Base-by-base conservation (phyloP, 495 filamentous ascomycete genomes). In the Penicillium samsonianum region DNA sequence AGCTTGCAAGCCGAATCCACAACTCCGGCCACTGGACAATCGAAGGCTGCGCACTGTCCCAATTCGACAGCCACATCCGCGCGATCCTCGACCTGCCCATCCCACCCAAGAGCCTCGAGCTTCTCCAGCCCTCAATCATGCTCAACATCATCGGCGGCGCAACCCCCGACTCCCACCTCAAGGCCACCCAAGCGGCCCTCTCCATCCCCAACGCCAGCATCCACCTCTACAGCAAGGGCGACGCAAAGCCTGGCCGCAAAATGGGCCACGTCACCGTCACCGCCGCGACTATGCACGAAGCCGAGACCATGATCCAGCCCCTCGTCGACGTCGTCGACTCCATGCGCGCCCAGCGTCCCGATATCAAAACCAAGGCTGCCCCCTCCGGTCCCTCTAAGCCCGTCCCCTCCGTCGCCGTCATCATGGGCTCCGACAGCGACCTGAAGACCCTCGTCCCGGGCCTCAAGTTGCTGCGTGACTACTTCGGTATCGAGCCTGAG, bases 1-100 rank as follows among this genome's bases (percentile, higher is more conserved):
- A 98, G 73, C 88, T 97, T 49, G 94, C 94, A n/a, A 91, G 91
- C 44, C 85, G 94, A 10, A 91, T 92, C 41, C 94, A 98, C 75
- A 98, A 98, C 74, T 96, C 91, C 1, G 94, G 94, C 14, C 94
- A 98, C 73, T 95, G 94, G 76, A 97, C 91, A 20, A 98, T 98
- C 64, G 94, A 98, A 79, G 90, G 90, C 30, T 92, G 95, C 55
- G 83, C 84, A 0, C 78, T 94, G 57, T 96, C 92, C 19, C 94
- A 98, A 71, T 98, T 89, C 71, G 89, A 94, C 69, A 86, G 91
- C 31, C 94, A 98, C 65, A 82, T 98, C 42, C 83, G 88, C 42
- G 87, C 94, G 14, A 92, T 98, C 58, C 81, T 96, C 35, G 90
- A 89, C 61, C 78, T 90, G 5, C 89, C 88, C 11, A 82, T 93